These are phyloP conservation scores for Moesziomyces sp. DNA, from an alignment of 1,284 basidiomycete genomes.

Conservation along the genomic window DNA sequence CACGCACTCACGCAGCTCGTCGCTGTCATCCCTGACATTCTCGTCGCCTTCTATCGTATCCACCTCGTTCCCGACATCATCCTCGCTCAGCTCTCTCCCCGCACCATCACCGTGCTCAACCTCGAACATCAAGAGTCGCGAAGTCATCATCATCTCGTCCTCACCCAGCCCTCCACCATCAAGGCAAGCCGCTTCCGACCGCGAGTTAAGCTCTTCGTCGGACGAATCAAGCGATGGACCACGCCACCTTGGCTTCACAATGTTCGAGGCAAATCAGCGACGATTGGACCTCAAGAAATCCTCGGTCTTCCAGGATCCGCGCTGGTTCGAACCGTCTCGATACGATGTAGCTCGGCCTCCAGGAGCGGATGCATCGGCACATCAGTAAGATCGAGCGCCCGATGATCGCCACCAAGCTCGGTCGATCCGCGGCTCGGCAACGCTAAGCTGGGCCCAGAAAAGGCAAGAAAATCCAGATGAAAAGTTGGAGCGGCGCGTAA, in stretches of 20 bases:
- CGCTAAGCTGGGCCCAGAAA: not conserved
- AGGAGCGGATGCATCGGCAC: not conserved
- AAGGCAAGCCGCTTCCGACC: too few relatives aligned
- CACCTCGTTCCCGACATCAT: too few relatives aligned
- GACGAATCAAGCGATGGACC: not conserved
- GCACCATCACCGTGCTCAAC: too few relatives aligned
- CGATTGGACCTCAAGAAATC: not conserved
- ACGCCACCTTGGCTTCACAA: not conserved
- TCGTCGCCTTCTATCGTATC: not conserved
- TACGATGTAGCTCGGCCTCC: not conserved
- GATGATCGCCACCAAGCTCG: too few relatives aligned
- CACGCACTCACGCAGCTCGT: not conserved
- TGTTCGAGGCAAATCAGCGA: not conserved
- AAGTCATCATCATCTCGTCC: not conserved
- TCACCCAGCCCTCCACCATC: not conserved
- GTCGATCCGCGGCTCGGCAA: not conserved
- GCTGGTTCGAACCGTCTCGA: not conserved
- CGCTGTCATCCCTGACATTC: not conserved
- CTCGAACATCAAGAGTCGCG: too few relatives aligned
- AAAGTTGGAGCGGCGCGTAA: too few relatives aligned
- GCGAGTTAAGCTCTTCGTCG: not conserved
- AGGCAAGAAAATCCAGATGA: not conserved
- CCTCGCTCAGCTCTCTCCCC: too few relatives aligned
- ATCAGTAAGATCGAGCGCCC: not conserved
- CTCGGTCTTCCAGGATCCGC: not conserved